Evolutionary conservation across 2,329 filamentous ascomycete genomes (phyloP).

Genomic region (Pseudocercospora pini-densiflorae): DNA sequence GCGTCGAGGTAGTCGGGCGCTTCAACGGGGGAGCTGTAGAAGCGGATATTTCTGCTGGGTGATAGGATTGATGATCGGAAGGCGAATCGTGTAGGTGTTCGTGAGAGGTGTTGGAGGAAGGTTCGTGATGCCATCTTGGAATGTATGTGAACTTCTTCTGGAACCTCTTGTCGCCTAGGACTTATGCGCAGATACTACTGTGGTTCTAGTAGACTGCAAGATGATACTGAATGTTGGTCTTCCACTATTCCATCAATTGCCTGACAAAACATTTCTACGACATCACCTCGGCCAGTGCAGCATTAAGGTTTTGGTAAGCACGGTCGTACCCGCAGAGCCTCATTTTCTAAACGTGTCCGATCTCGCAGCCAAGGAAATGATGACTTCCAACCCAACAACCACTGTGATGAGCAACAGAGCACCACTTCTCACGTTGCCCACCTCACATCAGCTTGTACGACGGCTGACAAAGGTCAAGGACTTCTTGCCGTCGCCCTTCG

Average conservation of each 20-base stretch:
- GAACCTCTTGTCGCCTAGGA: background rate
- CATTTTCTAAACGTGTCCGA: background rate
- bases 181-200: background rate
- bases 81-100: background rate
- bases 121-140: slow-evolving; percentile 16
- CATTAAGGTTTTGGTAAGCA: slow-evolving; percentile 4
- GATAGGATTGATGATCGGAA: too few species aligned
- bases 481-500: background rate
- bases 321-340: slow-evolving; percentile 25
- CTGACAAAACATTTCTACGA: slow-evolving; percentile 10
- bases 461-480: background rate
- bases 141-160: background rate
- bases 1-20: slow-evolving; percentile 54
- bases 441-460: slow-evolving; percentile 7
- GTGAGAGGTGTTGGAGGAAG: slow-evolving; percentile 8
- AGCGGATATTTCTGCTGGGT: too few species aligned
- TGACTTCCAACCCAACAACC: background rate
- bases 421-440: background rate
- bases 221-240: background rate
- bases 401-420: background rate
- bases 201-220: background rate
- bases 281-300: slow-evolving; percentile 4
- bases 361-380: background rate
- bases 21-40: slow-evolving; percentile 31
- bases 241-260: background rate